A percentile compares a stretch with the other conserved stretches of the same genome.
phyloP scores from a whole-genome alignment of 2,329 filamentous ascomycete species.

The Monilinia polystroma region DNA sequence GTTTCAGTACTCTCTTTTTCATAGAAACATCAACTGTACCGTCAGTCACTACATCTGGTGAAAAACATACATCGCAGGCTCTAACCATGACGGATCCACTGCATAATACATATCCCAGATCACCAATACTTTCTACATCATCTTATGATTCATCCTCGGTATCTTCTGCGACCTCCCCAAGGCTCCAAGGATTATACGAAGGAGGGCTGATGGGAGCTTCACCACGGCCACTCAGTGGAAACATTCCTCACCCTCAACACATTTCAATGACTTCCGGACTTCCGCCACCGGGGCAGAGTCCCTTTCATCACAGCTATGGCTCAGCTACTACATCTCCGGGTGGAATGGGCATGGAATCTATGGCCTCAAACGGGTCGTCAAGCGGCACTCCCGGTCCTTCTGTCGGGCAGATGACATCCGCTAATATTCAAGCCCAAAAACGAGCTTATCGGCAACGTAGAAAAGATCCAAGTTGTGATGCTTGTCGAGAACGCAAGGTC shows the following conservation, averaged over 20 bases:
- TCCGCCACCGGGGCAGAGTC: constrained; percentile 38
- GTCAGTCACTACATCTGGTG: constrained; percentile 24
- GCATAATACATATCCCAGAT: constrained; percentile 59
- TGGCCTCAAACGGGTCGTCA: constrained; percentile 59
- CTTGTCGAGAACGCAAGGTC: constrained; percentile 82
- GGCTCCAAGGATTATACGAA: constrained; percentile 53
- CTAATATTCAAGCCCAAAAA: constrained; percentile 73
- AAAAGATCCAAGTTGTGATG: constrained; percentile 96
- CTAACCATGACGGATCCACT: constrained; percentile 53
- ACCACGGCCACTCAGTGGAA: constrained; percentile 50
- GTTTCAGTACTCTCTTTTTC: background rate
- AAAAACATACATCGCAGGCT: constrained; percentile 27
- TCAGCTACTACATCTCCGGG: constrained; percentile 37
- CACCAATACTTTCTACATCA: constrained; percentile 59
- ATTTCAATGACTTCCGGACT: constrained; percentile 54
- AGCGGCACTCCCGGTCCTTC: constrained; percentile 53
- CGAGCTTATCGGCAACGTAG: constrained; percentile 90
- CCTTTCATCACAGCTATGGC: constrained; percentile 37
- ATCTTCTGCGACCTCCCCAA: constrained; percentile 61
- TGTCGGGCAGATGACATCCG: constrained; percentile 41
- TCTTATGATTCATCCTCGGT: constrained; percentile 65
- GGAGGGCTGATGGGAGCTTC: constrained; percentile 54
- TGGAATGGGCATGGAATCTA: constrained; percentile 55
- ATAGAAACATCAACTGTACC: background rate
- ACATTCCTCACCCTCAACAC: constrained; percentile 48